Percentiles rank a stretch among this genome's conserved stretches.
phyloP scores from a whole-genome alignment of 768 basidiomycete species.

The Boletus patriciae region DNA sequence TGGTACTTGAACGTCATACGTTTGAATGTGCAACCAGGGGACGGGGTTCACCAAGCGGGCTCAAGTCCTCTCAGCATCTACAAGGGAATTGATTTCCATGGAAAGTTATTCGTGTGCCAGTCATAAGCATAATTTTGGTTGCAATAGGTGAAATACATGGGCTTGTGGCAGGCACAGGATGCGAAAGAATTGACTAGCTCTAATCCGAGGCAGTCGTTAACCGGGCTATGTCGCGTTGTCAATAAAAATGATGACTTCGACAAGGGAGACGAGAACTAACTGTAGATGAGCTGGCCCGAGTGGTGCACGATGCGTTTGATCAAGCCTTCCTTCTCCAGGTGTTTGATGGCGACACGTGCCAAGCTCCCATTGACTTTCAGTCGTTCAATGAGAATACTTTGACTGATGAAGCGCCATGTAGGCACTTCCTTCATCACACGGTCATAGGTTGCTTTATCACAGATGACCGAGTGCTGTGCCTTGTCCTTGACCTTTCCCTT shows the following conservation, averaged over 20 bases:
- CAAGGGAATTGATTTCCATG: background rate
- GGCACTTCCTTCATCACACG: constrained; percentile 98
- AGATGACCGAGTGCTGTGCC: constrained; percentile 92
- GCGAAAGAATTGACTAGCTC: constrained; percentile 20
- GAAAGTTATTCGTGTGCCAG: constrained; percentile 14
- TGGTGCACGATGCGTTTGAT: constrained; percentile 98
- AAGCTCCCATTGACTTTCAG: constrained; percentile 95
- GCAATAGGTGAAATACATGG: constrained; percentile 38
- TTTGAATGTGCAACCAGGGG: background rate
- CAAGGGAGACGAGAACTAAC: constrained; percentile 47
- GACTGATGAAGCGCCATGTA: constrained; percentile 98
- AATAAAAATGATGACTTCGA: background rate
- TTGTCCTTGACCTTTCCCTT: constrained; percentile 99
- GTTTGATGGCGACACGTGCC: constrained; percentile 86
- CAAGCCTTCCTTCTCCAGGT: constrained; percentile 89
- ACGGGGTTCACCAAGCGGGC: background rate
- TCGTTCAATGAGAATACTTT: constrained; percentile 97
- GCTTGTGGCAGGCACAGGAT: constrained; percentile 29
- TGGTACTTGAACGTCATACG: background rate
- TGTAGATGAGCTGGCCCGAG: constrained; percentile 93
- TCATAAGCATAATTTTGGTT: constrained; percentile 33
- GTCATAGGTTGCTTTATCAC: constrained; percentile 92
- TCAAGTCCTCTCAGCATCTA: background rate
- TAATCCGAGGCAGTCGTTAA: constrained; percentile 44
- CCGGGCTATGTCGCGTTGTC: constrained; percentile 37